Base-by-base conservation (phyloP, 495 filamentous ascomycete genomes). In the Aspergillus biplanus region DNA sequence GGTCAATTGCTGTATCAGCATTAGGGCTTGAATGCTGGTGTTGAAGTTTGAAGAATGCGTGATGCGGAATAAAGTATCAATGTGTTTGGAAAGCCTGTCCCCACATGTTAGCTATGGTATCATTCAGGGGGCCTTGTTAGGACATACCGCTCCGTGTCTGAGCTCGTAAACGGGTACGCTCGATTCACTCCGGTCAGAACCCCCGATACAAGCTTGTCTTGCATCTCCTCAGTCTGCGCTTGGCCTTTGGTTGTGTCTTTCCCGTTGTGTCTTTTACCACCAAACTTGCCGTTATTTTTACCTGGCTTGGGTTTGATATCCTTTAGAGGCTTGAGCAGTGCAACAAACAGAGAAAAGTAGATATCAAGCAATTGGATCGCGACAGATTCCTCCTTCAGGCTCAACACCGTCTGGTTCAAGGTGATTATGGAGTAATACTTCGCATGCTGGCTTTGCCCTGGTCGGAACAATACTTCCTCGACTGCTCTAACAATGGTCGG, bases 31-130 rank as follows among this genome's bases (percentile, higher is more conserved):
- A 33, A 99, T 91, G 70, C 92, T 93, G 7, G 96, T 99, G 78
- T 97, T 98, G 82, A 99, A 98, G 72, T 98, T 99, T 12, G 95
- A 92, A 0, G 95, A 97, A 74, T 99, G 94, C 0, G 95, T 96
- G 65, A 99, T 93, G 66, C 86, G 85, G 82, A 97, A 99, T 34
- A 99, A 80, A 4, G 93, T 96, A 71, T 97, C 91, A 61, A 98
- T 85, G 64, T 98, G 93, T 61, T 89, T 89, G 64, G 94, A 90
- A 59, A 97, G 84, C 34, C 84, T 86, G 21, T 50, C 59, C n/a
- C 44, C 56, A 66, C 65, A 34, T 52, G 72, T 76, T 63, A 67
- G 58, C 50, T 53, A 54, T 65, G 46, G 9, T 15, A 7, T 50
- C 15, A 42, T 5, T 48, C 9, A 55, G 13, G 5, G 7, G 18